Evolutionary conservation across 2,329 filamentous ascomycete genomes (phyloP), one percentile per base, ranked within the genome.

Genomic region (Alternaria alternata): DNA sequence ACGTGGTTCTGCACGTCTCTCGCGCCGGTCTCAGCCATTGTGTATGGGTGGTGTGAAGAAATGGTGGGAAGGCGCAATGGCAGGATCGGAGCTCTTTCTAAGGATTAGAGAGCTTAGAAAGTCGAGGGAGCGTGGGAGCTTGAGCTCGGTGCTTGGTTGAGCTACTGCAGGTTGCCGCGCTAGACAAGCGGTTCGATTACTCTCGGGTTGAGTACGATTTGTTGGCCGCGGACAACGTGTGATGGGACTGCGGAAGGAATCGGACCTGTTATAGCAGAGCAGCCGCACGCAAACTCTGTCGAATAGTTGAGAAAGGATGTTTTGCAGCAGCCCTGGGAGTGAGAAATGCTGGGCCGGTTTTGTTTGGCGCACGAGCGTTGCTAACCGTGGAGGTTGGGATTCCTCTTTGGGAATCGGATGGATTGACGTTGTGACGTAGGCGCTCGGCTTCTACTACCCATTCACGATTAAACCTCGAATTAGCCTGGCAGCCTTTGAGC

Each of bases 1-100:
- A 96, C 85, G 82, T 98, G 95, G 81, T 96, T 95, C 83, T 91
- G 93, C 74, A 98, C 92, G 82, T 98, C 94, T 75, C 88, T 69
- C 49, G 61, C 48, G 18, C 57, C 44, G 7, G 67, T 56, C 54
- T 71, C 70, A 38, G 71, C 69, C 76, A 77, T 77, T 64, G 69
- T 67, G 64, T 22, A 46, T 48, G 57, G 53, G 63, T 57, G 51
- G 53, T 57, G 46, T 41, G 38, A 24, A 53, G 34, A 43, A 41
- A 34, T 51, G 34, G 39, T 51, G 52, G 30, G 51, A 52, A 51
- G 53, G 54, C 49, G 56, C 58, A 60, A 57, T 60, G 64, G 60
- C 59, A 58, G 60, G 49, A 22, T 48, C 41, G 48, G 47, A 46
- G 58, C 34, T 34, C 47, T 49, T 54, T 63, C 54, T 65, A 44